Percentiles rank a stretch among this genome's conserved stretches.
These are phyloP conservation scores for Fusarium sp. DNA, from an alignment of 2,329 filamentous ascomycete genomes.

Conservation along the genomic window DNA sequence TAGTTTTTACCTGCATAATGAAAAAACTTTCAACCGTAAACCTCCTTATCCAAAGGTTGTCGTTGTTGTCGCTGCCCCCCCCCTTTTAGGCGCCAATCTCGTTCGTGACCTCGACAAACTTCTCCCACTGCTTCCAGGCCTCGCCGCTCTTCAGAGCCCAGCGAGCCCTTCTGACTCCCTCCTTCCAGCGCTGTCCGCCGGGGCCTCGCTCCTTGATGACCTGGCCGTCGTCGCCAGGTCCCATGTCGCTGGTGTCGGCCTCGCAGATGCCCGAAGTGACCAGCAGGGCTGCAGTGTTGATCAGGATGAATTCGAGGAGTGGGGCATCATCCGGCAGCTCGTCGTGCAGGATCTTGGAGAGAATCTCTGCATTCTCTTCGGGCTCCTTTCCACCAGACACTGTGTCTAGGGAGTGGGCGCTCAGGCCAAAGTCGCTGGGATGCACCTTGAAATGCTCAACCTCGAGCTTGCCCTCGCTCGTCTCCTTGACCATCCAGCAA, in stretches of 20 bases:
- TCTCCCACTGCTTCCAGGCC: constrained; percentile 84
- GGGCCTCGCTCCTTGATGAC: constrained; percentile 87
- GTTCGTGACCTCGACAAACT: constrained; percentile 87
- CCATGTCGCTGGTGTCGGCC: constrained; percentile 82
- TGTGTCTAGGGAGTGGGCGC: constrained; percentile 75
- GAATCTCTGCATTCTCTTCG: constrained; percentile 85
- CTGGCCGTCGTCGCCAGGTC: constrained; percentile 79
- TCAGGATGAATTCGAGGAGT: constrained; percentile 90
- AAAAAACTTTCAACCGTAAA: background rate
- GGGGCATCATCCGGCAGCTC: constrained; percentile 81
- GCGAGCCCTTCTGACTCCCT: constrained; percentile 86
- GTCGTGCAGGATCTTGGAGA: constrained; percentile 80
- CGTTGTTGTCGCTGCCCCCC: background rate
- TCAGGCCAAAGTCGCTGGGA: constrained; percentile 89
- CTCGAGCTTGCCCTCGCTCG: constrained; percentile 55
- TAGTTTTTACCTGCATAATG: background rate
- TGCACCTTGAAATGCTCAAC: constrained; percentile 82
- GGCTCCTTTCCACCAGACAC: constrained; percentile 90
- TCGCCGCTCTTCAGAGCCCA: constrained; percentile 90
- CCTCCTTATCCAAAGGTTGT: background rate
- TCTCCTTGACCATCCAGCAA: constrained; percentile 82
- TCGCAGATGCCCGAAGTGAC: constrained; percentile 90
- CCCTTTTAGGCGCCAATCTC: constrained; percentile 45
- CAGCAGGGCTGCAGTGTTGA: constrained; percentile 91
- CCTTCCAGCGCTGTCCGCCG: constrained; percentile 91